Evolutionary conservation across 768 basidiomycete genomes (phyloP).

Genomic region (Wakefieldia striispora): DNA sequence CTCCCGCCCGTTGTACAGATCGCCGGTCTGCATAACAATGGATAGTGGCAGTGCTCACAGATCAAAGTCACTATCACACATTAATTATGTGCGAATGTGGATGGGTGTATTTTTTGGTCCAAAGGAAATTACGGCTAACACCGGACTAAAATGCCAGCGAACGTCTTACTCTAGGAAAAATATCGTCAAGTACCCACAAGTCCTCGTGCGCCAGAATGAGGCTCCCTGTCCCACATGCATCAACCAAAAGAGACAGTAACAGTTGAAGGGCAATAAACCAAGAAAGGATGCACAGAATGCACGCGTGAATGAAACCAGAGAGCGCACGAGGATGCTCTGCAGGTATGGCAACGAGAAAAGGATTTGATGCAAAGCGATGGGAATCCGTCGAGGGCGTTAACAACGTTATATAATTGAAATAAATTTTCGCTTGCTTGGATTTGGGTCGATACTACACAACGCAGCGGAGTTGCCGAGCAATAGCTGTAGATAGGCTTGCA

Average conservation of each 20-base stretch:
- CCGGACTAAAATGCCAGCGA: slow-evolving; percentile 27
- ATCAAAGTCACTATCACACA: not conserved
- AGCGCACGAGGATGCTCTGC: slow-evolving; percentile 20
- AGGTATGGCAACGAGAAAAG: slow-evolving; percentile 15
- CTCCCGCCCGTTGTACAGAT: slow-evolving; percentile 29
- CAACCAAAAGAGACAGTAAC: slow-evolving; percentile 7
- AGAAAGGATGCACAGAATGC: slow-evolving; percentile 23
- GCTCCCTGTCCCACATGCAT: slow-evolving; percentile 18
- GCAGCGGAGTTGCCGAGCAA: slow-evolving; percentile 28
- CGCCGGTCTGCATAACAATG: slow-evolving; percentile 16
- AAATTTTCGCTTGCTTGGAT: slow-evolving; percentile 31
- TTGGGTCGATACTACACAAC: slow-evolving; percentile 23
- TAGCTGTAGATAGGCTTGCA: slow-evolving; percentile 32
- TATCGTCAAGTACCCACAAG: slow-evolving; percentile 15
- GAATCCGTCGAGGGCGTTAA: slow-evolving; percentile 27
- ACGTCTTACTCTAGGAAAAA: slow-evolving; percentile 24
- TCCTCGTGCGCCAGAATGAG: slow-evolving; percentile 18
- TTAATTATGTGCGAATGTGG: no score
- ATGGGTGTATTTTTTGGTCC: slow-evolving; percentile 14
- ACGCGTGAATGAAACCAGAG: slow-evolving; percentile 6
- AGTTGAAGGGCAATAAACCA: slow-evolving; percentile 17
- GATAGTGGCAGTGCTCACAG: slow-evolving; percentile 24
- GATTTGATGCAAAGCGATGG: slow-evolving; percentile 24
- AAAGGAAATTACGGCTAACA: slow-evolving; percentile 32
- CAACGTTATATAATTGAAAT: slow-evolving; percentile 36